Evolutionary conservation across 2,329 filamentous ascomycete species (phyloP), one percentile per base, ranked within the genome.

Genomic region (Sporothrix dimorphospora): DNA sequence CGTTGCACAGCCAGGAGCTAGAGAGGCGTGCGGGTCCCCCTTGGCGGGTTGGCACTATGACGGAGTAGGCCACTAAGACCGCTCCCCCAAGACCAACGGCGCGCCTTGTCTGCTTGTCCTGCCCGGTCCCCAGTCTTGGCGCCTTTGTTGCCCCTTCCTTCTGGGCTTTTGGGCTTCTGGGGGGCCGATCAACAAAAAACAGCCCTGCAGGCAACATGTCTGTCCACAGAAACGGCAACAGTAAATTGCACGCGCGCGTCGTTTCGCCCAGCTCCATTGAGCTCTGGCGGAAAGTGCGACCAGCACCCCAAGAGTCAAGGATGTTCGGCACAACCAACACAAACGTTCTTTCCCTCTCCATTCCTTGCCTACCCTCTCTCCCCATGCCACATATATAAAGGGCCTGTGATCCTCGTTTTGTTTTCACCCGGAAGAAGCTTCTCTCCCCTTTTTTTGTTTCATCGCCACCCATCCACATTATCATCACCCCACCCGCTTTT

Each of bases 1-100:
- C 66, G 34, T 55, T 69, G 66, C 66, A 69, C 49, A 69, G 49
- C 66, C 66, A 66, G 42, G 30, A 69, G 49, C 66, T 49, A 66
- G 42, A 47, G 21, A 42, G 38, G 42, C 38, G 21, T 8, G 38
- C 21, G 65, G 24, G 12, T 16, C 24, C 27, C 61, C 27, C 61
- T 66, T 47, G 61, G 38, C 61, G 6, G 49, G n/a, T 9, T 16
- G 51, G 11, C n/a, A n/a, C n/a, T n/a, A n/a, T n/a, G n/a, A n/a
- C 24, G 14, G 38, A 9, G 30, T 19, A 42, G 61, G n/a, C n/a
- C 61, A 42, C 40, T 42, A 66, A 49, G 11, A 30, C 61, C 12
- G 7, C 16, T 19, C 45, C 11, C 24, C 34, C n/a, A 65, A 45
- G 38, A 42, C 61, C 9, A 45, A 12, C 61, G 61, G 59, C 38